Evolutionary conservation across 257 asterid species (phyloP), one percentile per base, ranked within the genome.

Genomic region (Solanum tarapatanum): DNA sequence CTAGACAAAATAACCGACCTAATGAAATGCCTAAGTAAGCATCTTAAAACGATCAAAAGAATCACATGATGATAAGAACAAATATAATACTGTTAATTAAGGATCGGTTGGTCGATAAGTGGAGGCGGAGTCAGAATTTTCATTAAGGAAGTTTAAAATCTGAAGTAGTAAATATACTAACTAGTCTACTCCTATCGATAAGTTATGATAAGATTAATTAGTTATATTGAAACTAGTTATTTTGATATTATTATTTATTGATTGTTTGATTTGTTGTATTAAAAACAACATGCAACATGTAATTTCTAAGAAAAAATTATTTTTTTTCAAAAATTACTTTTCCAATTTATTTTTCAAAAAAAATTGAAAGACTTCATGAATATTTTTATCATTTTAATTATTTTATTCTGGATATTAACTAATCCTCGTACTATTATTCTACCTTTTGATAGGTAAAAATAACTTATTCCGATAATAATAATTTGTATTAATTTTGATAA

Each of bases 61-160:
- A 90, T 85, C 90, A 19, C 28, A 73, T 82, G 37, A 58, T 75
- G 90, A 87, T 87, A 88, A 83, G 82, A 45, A 16, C 80, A 62
- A 73, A 39, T 24, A 84, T 33, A 64, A 36, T n/a, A 24, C 8
- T 8, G 14, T 30, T 69, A 28, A 6, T 13, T 7, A 13, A 14
- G 6, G 66, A 0, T 55, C 11, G 8, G 2, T 55, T 55, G n/a
- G 66, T 55, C 24, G 4, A 55, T 55, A 55, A 55, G 10, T 17
- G 8, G 8, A 17, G 4, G n/a, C 4, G 1, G 0, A 51, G 23
- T 51, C 10, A 51, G 4, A 1, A 51, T 51, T 51, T 0, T 51
- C 3, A 16, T 51, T 16, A 51, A 51, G 8, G 3, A 17, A 51
- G 1, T 51, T 51, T 2, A 51, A 51, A 51, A 51, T 51, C 3